Base-by-base conservation (phyloP, 1,284 basidiomycete genomes). In the Violaceomyces palustris region DNA sequence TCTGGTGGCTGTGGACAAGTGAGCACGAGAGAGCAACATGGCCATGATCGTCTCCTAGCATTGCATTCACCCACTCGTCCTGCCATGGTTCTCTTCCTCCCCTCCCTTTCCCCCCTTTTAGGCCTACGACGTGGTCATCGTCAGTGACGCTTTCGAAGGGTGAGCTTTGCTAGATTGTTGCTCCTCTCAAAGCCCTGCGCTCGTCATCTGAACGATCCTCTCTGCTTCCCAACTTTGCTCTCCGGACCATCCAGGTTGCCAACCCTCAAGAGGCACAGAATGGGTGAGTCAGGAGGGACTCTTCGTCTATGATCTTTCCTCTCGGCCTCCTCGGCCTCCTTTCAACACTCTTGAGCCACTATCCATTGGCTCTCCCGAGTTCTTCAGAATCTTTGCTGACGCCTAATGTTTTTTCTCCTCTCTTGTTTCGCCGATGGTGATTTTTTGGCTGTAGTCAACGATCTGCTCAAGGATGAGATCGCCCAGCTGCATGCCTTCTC, bases 401-500 rank as follows among this genome's bases (percentile, higher is more conserved):
- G n/a, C n/a, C n/a, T n/a, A n/a, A n/a, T n/a, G n/a, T n/a, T n/a
- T n/a, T n/a, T n/a, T n/a, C n/a, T n/a, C n/a, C n/a, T n/a, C n/a
- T n/a, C n/a, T n/a, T n/a, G n/a, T n/a, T n/a, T n/a, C n/a, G n/a
- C n/a, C n/a, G n/a, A n/a, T n/a, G n/a, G n/a, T n/a, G n/a, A n/a
- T n/a, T n/a, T n/a, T n/a, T n/a, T n/a, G n/a, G n/a, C n/a, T 23
- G 15, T 31, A 69, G 75, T 76, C 42, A 76, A 76, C 47, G 74
- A 75, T 10, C 60, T 69, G 24, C 66, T 76, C 28, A 75, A 75
- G 46, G 71, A 73, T 24, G 72, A 76, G 48, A 76, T 76, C 26
- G 75, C 74, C 1, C 64, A 74, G 49, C 68, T 76, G 30, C 75
- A 76, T 45, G 75, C 75, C 9, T 76, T 76, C 45, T 74, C 74